phyloP scores from a whole-genome alignment of 768 basidiomycete species.

The Rickenella mellea region DNA sequence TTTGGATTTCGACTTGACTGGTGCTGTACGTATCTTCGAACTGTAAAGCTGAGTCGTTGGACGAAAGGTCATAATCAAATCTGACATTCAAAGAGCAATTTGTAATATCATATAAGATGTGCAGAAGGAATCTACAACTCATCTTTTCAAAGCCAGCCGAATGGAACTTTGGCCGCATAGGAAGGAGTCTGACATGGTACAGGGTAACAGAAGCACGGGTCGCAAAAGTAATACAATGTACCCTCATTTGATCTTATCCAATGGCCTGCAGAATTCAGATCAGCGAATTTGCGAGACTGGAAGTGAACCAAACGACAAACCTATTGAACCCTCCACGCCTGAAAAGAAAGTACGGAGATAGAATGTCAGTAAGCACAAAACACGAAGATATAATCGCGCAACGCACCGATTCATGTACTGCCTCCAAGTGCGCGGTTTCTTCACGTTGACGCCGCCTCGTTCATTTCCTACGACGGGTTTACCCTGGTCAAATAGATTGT shows the following conservation, averaged over 20 bases:
- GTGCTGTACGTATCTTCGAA: too few species aligned
- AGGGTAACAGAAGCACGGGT: background rate
- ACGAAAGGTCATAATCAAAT: too few species aligned
- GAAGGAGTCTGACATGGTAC: too few species aligned
- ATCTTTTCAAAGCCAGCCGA: too few species aligned
- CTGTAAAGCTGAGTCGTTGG: too few species aligned
- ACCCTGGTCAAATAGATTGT: conserved; percentile 35
- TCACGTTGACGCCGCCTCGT: conserved; percentile 54
- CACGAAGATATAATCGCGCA: background rate
- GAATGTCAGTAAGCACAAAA: conserved; percentile 5
- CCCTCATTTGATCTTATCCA: conserved; percentile 86
- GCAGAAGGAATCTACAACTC: too few species aligned
- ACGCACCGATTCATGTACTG: conserved; percentile 95
- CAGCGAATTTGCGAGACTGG: background rate
- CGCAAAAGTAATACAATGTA: background rate
- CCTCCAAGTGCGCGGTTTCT: conserved; percentile 86
- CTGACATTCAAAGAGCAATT: too few species aligned
- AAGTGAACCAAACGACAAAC: conserved; percentile 21
- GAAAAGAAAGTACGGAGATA: conserved; percentile 10
- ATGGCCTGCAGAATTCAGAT: conserved; percentile 47
- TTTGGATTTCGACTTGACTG: too few species aligned
- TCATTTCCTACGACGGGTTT: conserved; percentile 79
- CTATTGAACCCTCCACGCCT: conserved; percentile 85
- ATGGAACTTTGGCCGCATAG: too few species aligned
- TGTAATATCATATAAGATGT: too few species aligned